These are phyloP conservation scores for Protea cynaroides DNA, from an alignment of 164 flowering plant species.

Conservation along the genomic window DNA sequence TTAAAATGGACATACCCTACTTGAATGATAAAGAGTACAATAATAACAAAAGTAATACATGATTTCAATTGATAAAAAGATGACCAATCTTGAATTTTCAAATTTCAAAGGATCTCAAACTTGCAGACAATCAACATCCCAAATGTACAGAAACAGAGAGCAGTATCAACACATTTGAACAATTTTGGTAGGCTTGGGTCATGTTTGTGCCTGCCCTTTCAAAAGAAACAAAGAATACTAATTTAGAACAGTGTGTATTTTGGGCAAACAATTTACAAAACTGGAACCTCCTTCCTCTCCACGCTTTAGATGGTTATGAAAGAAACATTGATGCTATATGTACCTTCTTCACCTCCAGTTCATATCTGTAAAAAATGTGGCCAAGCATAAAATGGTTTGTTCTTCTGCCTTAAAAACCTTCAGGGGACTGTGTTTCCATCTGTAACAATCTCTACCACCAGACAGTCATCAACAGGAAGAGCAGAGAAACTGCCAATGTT, in stretches of 20 bases:
- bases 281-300: no score
- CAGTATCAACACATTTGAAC: no score
- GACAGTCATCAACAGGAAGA: slow-evolving; percentile 18
- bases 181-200: not conserved
- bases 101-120: no score
- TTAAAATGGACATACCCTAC: no score
- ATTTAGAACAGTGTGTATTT: not conserved
- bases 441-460: slow-evolving; percentile 12
- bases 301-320: not conserved
- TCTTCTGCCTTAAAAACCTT: slow-evolving; percentile 3
- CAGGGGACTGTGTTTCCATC: not conserved
- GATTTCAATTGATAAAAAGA: no score
- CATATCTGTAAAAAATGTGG: not conserved
- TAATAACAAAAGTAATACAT: no score
- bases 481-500: slow-evolving; percentile 17
- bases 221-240: not conserved
- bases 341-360: slow-evolving; percentile 1
- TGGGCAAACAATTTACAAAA: slow-evolving; percentile 2
- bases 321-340: not conserved
- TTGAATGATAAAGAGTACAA: no score
- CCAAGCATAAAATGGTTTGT: not conserved
- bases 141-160: no score
- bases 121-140: no score
- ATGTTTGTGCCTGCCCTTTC: not conserved
- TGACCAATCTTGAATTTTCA: no score